Percentiles rank a stretch among this genome's conserved stretches.
Evolutionary conservation across 805 yeast species (phyloP).

Genomic region (Yamadazyma tumulicola): DNA sequence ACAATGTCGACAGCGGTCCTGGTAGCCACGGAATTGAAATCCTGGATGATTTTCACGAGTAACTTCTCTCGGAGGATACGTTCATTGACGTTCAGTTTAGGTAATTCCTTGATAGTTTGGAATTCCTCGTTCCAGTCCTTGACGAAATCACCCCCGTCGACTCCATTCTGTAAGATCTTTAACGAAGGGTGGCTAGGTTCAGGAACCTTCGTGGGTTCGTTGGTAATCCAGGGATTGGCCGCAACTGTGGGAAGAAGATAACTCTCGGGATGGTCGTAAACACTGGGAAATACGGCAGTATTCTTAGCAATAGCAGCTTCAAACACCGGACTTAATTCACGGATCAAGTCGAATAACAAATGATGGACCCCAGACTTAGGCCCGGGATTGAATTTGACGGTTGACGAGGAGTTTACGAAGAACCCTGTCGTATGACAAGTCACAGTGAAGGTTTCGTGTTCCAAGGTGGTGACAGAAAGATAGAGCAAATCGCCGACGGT

Average conservation of each 20-base stretch:
- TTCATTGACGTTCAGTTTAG: conserved; percentile 55
- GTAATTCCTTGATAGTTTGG: conserved; percentile 76
- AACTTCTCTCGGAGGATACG: conserved; percentile 74
- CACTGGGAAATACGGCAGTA: conserved; percentile 39
- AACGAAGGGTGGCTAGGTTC: conserved; percentile 63
- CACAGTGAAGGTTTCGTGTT: conserved; percentile 73
- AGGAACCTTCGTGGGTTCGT: conserved; percentile 27
- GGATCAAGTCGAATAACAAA: conserved; percentile 59
- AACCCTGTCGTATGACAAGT: conserved; percentile 81
- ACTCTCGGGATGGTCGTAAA: conserved; percentile 47
- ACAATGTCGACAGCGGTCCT: conserved; percentile 76
- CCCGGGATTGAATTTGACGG: conserved; percentile 66
- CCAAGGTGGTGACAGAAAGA: conserved; percentile 71
- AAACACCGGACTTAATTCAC: conserved; percentile 64
- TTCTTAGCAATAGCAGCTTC: conserved; percentile 49
- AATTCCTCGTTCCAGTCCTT: conserved; percentile 92
- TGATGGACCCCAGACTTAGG: conserved; percentile 36
- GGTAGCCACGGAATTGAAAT: conserved; percentile 72
- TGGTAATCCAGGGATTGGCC: conserved; percentile 77
- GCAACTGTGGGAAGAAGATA: conserved; percentile 62
- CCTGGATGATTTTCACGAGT: conserved; percentile 65
- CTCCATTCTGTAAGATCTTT: conserved; percentile 49
- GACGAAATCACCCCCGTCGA: conserved; percentile 52
- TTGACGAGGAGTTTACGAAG: conserved; percentile 67
- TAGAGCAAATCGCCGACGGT: conserved; percentile 78